Percentiles rank a stretch among this genome's conserved stretches.
Evolutionary conservation across 176 grass and related monocot species (phyloP).

Genomic region (Secale cereale): DNA sequence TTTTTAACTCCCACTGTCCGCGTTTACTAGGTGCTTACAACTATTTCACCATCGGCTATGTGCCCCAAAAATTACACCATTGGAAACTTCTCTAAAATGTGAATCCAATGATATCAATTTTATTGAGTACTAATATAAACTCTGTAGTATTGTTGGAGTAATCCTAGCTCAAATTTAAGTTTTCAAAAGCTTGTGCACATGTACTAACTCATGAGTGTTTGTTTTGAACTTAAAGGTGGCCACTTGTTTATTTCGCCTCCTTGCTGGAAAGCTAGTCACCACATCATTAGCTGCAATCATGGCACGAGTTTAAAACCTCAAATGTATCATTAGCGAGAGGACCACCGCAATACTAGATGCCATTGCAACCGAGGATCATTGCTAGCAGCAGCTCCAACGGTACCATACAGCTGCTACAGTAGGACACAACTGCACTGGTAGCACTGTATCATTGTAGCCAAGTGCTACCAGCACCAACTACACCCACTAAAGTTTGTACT

Average conservation of each 20-base stretch:
- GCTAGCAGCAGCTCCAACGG: not conserved
- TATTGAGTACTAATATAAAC: not conserved
- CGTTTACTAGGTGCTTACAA: no score
- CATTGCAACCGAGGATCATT: not conserved
- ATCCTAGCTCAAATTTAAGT: not conserved
- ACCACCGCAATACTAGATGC: conserved; percentile 19
- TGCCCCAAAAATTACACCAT: no score
- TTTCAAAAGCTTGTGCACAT: not conserved
- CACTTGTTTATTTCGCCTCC: conserved; percentile 5
- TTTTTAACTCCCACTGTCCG: no score
- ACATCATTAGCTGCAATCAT: conserved; percentile 42
- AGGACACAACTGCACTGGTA: not conserved
- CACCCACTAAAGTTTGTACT: conserved; percentile 13
- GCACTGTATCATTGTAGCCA: not conserved
- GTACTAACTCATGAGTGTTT: not conserved
- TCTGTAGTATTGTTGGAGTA: not conserved
- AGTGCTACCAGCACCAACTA: not conserved
- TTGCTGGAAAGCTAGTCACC: conserved; percentile 31
- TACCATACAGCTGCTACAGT: not conserved
- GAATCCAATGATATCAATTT: no score
- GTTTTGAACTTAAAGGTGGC: not conserved
- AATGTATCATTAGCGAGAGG: conserved; percentile 30
- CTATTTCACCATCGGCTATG: no score
- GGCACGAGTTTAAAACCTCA: not conserved
- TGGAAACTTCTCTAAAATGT: no score